Conservation (phyloP, 331 rosid species). For the Spiraea crenata region DNA sequence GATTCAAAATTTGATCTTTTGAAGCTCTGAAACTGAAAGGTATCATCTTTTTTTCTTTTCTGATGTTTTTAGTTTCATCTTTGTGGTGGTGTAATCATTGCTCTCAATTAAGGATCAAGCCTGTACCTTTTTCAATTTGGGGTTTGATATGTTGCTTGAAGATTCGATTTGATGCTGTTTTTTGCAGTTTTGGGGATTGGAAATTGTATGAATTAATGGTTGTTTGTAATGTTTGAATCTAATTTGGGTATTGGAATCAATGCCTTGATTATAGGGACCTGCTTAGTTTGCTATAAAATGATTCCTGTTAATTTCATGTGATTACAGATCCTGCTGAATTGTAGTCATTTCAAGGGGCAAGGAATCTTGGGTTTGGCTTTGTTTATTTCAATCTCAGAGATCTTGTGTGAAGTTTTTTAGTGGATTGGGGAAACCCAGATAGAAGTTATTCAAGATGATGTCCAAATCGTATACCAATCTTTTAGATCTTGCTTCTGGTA, state of each 20-base stretch:
- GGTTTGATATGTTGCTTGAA: conserved; percentile 6
- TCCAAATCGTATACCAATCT: conserved; percentile 58
- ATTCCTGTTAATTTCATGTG: conserved; percentile 22
- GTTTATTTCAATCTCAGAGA: conserved; percentile 22
- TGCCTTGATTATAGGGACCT: conserved; percentile 22
- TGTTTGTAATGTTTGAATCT: conserved; percentile 16
- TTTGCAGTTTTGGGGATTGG: neutral
- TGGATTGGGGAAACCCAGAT: conserved; percentile 20
- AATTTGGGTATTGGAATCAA: conserved; percentile 14
- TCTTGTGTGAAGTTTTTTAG: conserved; percentile 18
- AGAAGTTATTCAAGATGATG: conserved; percentile 38
- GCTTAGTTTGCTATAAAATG: conserved; percentile 9
- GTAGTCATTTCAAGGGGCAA: conserved; percentile 21
- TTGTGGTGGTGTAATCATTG: conserved; percentile 12
- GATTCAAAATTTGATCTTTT: conserved; percentile 24
- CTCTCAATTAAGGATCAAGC: conserved; percentile 5
- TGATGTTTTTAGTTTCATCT: neutral
- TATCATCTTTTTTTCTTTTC: neutral
- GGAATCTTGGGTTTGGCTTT: conserved; percentile 20
- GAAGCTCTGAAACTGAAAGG: conserved; percentile 27
- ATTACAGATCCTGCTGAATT: conserved; percentile 35
- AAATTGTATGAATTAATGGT: conserved; percentile 7
- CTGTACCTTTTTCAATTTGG: neutral
- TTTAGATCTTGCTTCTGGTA: conserved; percentile 56
- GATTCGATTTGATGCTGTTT: neutral